Base-by-base conservation (phyloP, 225 moss, liverwort and hornwort genomes). In the Climacium dendroides region DNA sequence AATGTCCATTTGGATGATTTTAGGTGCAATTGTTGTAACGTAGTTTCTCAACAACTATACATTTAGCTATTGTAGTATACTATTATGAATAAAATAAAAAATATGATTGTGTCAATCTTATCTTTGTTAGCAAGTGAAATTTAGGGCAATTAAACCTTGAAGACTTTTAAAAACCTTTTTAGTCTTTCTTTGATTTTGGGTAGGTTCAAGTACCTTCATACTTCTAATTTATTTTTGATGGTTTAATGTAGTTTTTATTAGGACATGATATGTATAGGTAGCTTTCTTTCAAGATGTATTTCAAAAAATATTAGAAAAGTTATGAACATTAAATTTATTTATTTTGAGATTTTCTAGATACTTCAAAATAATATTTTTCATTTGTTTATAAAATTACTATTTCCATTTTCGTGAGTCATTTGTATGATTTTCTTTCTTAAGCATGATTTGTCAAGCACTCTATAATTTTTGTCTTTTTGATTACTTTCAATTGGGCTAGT, bases 141-240 rank as follows among this genome's bases (percentile, higher is more conserved):
- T 41, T 2, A 43, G 0, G 5, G 15, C 3, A 16, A 0, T 45
- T 28, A 26, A 71, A 16, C 0, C 3, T 1, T 3, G 0, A 71
- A 70, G 8, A 8, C 7, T 73, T 29, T 73, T 18, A 6, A 73
- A 30, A 13, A 48, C 3, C 0, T 0, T 7, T 48, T 48, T 47
- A 4, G 4, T 29, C 17, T 48, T 47, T 48, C 0, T 2, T 48
- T 30, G 4, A 30, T 30, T 18, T 74, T 7, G 7, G 5, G 0
- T 30, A 30, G 7, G 5, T 43, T 0, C 1, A 43, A 71, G 15
- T 41, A 26, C 26, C 8, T 26, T 71, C 9, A 15, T 15, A 71
- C 15, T 16, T 67, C 13, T 23, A 28, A 28, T 26, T 45, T 45
- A 5, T 3, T 28, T 71, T 28, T 28, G 9, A 28, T 10, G 28